Conservation (phyloP, 2,329 filamentous ascomycete species). For the Coniochaeta sp. region DNA sequence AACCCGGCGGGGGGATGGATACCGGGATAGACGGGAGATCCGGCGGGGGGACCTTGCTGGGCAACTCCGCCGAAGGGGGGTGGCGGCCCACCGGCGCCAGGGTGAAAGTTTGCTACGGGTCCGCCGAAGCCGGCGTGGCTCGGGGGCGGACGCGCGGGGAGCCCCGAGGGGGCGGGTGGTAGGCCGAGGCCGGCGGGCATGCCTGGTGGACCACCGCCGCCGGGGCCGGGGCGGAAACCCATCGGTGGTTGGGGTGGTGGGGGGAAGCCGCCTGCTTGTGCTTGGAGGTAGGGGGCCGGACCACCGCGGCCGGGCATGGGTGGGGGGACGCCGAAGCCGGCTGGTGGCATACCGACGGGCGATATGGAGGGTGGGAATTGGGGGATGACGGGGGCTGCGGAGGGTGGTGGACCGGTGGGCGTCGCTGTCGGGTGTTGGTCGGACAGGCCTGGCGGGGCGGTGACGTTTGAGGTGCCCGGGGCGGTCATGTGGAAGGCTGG, state of each 20-base stretch:
- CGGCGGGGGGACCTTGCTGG: constrained; percentile 17
- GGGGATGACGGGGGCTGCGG: neutral
- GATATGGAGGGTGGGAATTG: constrained; percentile 6
- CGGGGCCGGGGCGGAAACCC: neutral
- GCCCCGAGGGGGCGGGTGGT: constrained; percentile 40
- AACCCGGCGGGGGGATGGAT: constrained; percentile 12
- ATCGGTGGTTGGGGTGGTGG: neutral
- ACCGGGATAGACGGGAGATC: constrained; percentile 21
- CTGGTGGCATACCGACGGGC: constrained; percentile 6
- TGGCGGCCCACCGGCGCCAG: constrained; percentile 25
- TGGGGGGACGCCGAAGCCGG: constrained; percentile 12
- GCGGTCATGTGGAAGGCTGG: constrained; percentile 57
- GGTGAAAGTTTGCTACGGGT: constrained; percentile 37
- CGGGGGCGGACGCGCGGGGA: constrained; percentile 42
- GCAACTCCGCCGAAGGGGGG: constrained; percentile 1
- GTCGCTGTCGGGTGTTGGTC: neutral
- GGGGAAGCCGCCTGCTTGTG: neutral
- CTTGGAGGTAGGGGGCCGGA: neutral
- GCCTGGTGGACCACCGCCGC: neutral
- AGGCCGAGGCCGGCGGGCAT: constrained; percentile 23
- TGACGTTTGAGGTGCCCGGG: constrained; percentile 15
- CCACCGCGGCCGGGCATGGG: neutral
- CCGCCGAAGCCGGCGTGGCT: constrained; percentile 37
- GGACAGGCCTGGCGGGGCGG: constrained; percentile 4
- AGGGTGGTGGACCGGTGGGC: neutral